Evolutionary conservation across 2,329 filamentous ascomycete species (phyloP).

Genomic region (Metarhizium brunneum): DNA sequence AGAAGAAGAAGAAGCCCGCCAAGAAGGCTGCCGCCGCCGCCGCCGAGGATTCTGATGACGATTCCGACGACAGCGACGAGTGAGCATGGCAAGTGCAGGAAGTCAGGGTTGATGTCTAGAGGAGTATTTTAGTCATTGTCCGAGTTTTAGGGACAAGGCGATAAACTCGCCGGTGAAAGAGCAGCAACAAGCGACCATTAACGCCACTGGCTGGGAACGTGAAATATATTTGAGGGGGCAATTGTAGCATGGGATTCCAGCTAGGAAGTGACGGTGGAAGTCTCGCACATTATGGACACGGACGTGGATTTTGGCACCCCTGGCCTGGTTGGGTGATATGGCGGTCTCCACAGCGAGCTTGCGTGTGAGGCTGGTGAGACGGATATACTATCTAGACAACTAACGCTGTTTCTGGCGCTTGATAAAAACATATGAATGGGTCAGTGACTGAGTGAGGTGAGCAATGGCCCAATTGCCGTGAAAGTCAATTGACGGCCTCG

Average conservation of each 20-base stretch:
- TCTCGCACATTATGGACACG: constrained; percentile 5
- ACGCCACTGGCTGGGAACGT: neutral
- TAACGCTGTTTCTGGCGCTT: neutral
- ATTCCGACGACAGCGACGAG: constrained; percentile 20
- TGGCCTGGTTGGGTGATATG: neutral
- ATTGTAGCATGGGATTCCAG: neutral
- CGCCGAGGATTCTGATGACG: constrained; percentile 25
- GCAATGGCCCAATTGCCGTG: neutral
- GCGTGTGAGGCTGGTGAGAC: constrained; percentile 5
- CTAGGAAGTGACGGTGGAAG: neutral
- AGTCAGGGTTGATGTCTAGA: neutral
- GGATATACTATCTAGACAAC: constrained; percentile 8
- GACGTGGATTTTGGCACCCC: neutral
- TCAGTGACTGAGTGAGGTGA: neutral
- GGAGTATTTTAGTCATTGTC: neutral
- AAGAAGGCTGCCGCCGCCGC: constrained; percentile 33
- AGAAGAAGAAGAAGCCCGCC: constrained; percentile 58
- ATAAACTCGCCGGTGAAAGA: neutral
- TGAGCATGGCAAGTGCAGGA: constrained; percentile 2
- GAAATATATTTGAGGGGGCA: neutral
- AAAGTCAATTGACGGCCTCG: neutral
- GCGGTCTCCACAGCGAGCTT: neutral
- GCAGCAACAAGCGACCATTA: neutral
- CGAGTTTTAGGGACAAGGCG: neutral
- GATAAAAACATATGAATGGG: neutral